Conservation (phyloP, 495 filamentous ascomycete genomes). For the Xylaria longipes region DNA sequence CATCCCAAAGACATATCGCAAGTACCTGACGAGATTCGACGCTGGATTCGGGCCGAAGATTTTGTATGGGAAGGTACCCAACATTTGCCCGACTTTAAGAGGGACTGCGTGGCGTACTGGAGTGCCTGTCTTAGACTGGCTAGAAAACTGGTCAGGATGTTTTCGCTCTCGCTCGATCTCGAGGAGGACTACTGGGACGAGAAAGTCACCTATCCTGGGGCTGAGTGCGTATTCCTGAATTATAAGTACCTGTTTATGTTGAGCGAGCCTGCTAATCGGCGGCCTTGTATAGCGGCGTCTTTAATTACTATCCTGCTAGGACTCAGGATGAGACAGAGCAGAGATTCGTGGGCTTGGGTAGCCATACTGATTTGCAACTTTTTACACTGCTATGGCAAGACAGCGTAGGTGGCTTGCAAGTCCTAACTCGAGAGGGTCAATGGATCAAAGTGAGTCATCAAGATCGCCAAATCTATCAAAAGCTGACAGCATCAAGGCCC, state of each 20-base stretch:
- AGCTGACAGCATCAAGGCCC: slow-evolving; percentile 34
- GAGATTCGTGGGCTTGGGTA: slow-evolving; percentile 57
- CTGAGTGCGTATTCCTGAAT: slow-evolving; percentile 34
- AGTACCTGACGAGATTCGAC: slow-evolving; percentile 45
- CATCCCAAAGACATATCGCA: slow-evolving; percentile 42
- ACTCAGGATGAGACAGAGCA: slow-evolving; percentile 41
- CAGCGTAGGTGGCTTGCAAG: slow-evolving; percentile 59
- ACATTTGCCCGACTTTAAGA: slow-evolving; percentile 56
- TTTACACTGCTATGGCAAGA: slow-evolving; percentile 66
- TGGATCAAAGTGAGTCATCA: slow-evolving; percentile 56
- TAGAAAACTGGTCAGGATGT: slow-evolving; percentile 54
- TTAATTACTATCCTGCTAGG: slow-evolving; percentile 57
- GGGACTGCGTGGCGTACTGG: slow-evolving; percentile 56
- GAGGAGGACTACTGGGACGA: slow-evolving; percentile 59
- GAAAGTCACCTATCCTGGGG: slow-evolving; percentile 56
- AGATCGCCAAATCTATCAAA: slow-evolving; percentile 11
- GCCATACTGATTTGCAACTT: slow-evolving; percentile 64
- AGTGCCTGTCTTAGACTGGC: slow-evolving; percentile 53
- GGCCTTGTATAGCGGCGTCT: slow-evolving; percentile 36
- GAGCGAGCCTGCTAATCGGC: slow-evolving; percentile 2
- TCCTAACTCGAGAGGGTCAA: slow-evolving; percentile 55
- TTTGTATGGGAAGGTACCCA: slow-evolving; percentile 50
- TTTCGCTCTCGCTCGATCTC: slow-evolving; percentile 57
- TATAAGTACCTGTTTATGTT: not conserved
- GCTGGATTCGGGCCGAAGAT: slow-evolving; percentile 49